Conservation (phyloP, 2,329 filamentous ascomycete genomes). For the Pseudogymnoascus verrucosus region DNA sequence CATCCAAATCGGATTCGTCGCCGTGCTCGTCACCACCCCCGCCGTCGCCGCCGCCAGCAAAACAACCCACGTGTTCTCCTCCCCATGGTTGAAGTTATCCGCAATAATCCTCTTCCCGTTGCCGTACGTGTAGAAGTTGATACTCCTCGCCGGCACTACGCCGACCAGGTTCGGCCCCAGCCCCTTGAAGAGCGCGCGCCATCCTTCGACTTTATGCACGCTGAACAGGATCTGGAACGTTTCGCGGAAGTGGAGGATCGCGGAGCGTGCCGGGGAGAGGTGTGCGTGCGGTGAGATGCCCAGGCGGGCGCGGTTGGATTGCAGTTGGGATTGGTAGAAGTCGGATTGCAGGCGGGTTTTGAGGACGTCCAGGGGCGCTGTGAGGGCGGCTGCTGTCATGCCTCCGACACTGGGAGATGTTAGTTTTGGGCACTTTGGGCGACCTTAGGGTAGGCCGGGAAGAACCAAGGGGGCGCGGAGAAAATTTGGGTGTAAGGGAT, state of each 20-base stretch:
- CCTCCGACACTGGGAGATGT: constrained; percentile 59
- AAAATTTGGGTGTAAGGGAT: background rate
- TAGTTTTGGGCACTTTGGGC: background rate
- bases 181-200: constrained; percentile 85
- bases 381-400: constrained; percentile 88
- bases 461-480: background rate
- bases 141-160: constrained; percentile 79
- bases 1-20: constrained; percentile 94
- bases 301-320: constrained; percentile 53
- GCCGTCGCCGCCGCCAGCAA: constrained; percentile 67
- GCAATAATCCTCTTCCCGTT: constrained; percentile 82
- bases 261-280: constrained; percentile 58
- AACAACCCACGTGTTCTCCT: constrained; percentile 69
- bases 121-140: constrained; percentile 91
- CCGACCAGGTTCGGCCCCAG: constrained; percentile 84
- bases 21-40: constrained; percentile 79
- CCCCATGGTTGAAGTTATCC: constrained; percentile 61
- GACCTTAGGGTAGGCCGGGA: background rate
- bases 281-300: constrained; percentile 41
- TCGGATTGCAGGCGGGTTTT: constrained; percentile 92
- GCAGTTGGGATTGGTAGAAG: constrained; percentile 82
- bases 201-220: constrained; percentile 74
- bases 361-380: constrained; percentile 85
- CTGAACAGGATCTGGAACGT: constrained; percentile 78
- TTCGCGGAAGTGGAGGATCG: constrained; percentile 69